Evolutionary conservation across 305 asterid species (phyloP), one percentile per base, ranked within the genome.

Genomic region (Plantago coronopus): DNA sequence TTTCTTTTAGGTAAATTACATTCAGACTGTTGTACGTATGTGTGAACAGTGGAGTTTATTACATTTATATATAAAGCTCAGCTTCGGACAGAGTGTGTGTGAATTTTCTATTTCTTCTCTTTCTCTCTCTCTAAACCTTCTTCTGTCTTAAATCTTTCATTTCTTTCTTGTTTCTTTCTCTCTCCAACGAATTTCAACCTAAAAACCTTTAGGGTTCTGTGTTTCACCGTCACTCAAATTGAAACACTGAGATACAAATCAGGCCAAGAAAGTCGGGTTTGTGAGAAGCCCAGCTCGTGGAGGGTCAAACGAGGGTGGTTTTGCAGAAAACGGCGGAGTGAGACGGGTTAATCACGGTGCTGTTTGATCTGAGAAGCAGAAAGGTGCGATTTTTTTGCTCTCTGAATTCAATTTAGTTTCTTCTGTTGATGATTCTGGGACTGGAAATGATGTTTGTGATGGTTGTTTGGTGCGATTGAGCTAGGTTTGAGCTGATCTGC

Each of bases 401-500:
- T 53, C 25, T 25, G 3, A 0, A 3, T n/a, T 22, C 18, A n/a
- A 59, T 13, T 17, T 44, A 15, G 25, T 27, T 16, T 49, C 21
- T 17, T 6, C 7, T 51, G 12, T 7, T 8, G 42, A 9, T 19
- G 49, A 45, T n/a, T 51, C 0, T 29, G 8, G 49, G n/a, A n/a
- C 7, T 47, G 53, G 3, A 29, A 9, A 7, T 29, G 37, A 27
- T 5, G 5, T 13, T 29, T 54, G 9, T 17, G 2, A 9, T 17
- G 18, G 19, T 23, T 49, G 54, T 56, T 69, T 53, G 43, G 62
- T 47, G 54, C 40, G 54, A 63, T 54, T 64, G 61, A 67, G 80
- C 85, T 77, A 69, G 62, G 22, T 70, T 80, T 67, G 19, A 73
- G 77, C 76, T 75, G 70, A 55, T 58, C 40, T 61, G 34, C 5